phyloP scores from a whole-genome alignment of 1,284 basidiomycete species.

The Mycocalia duriaeana region DNA sequence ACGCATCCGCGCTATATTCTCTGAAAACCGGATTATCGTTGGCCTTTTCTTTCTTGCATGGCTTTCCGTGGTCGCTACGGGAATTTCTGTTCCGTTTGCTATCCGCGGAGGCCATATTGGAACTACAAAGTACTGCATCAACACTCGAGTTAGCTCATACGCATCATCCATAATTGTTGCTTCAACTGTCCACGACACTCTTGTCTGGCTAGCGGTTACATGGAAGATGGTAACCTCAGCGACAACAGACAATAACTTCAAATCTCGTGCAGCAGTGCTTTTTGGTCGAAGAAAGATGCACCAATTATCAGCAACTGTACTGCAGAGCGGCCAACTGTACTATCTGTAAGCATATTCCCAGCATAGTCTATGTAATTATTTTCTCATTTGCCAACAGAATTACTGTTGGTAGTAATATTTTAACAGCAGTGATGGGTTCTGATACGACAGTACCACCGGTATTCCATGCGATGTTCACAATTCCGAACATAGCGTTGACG shows the following conservation, averaged over 20 bases:
- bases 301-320: constrained; percentile 21
- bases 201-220: constrained; percentile 25
- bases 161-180: constrained; percentile 11
- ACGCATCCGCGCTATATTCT: constrained; percentile 26
- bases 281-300: constrained; percentile 19
- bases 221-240: constrained; percentile 12
- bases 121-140: constrained; percentile 20
- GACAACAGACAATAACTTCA: constrained; percentile 3
- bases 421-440: not conserved
- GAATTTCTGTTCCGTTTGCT: constrained; percentile 14
- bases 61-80: constrained; percentile 18
- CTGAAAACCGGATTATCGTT: constrained; percentile 14
- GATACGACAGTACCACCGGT: not conserved
- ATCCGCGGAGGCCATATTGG: constrained; percentile 19
- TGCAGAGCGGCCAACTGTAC: constrained; percentile 28
- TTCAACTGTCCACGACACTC: constrained; percentile 18
- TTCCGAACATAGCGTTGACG: constrained; percentile 18
- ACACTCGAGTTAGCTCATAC: constrained; percentile 10
- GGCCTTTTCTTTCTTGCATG: constrained; percentile 20
- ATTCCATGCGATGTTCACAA: constrained; percentile 17
- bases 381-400: not conserved
- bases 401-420: not conserved
- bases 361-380: not conserved
- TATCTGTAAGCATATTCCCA: constrained; percentile 22
- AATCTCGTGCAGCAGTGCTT: constrained; percentile 13